phyloP scores from a whole-genome alignment of 768 basidiomycete species.

The Naganishia randhawae region DNA sequence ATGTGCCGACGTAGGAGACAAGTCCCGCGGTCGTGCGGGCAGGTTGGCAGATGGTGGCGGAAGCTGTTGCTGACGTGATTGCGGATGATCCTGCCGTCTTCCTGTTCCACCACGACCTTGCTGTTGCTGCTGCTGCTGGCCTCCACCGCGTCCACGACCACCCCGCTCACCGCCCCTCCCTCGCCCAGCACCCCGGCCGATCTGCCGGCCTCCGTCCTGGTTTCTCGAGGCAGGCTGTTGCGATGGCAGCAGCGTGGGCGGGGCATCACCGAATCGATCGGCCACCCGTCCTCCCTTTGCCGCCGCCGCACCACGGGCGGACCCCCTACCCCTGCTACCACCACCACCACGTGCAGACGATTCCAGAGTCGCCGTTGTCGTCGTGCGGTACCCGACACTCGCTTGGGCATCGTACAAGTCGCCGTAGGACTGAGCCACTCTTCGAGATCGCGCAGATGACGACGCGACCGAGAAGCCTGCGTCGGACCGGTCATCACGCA shows the following conservation, averaged over 20 bases:
- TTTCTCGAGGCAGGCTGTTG: constrained; percentile 4
- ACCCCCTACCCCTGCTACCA: constrained; percentile 1
- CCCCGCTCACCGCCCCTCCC: constrained; percentile 27
- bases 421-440: constrained; percentile 18
- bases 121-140: not conserved
- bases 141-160: constrained; percentile 18
- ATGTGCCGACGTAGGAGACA: constrained; percentile 27
- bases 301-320: constrained; percentile 24
- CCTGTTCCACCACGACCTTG: constrained; percentile 1
- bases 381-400: constrained; percentile 8
- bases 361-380: not conserved
- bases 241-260: not conserved
- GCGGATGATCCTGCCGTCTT: constrained; percentile 5
- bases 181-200: constrained; percentile 28
- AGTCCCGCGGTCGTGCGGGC: constrained; percentile 25
- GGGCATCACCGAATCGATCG: constrained; percentile 16
- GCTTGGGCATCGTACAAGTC: constrained; percentile 16
- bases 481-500: constrained; percentile 17
- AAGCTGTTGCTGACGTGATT: not conserved
- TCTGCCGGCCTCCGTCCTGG: constrained; percentile 27
- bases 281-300: constrained; percentile 15
- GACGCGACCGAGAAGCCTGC: constrained; percentile 16
- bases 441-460: constrained; percentile 6
- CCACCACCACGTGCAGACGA: no score
- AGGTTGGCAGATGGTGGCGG: constrained; percentile 9